phyloP scores from a whole-genome alignment of 2,329 filamentous ascomycete species.

The Trichoderma guizhouense region DNA sequence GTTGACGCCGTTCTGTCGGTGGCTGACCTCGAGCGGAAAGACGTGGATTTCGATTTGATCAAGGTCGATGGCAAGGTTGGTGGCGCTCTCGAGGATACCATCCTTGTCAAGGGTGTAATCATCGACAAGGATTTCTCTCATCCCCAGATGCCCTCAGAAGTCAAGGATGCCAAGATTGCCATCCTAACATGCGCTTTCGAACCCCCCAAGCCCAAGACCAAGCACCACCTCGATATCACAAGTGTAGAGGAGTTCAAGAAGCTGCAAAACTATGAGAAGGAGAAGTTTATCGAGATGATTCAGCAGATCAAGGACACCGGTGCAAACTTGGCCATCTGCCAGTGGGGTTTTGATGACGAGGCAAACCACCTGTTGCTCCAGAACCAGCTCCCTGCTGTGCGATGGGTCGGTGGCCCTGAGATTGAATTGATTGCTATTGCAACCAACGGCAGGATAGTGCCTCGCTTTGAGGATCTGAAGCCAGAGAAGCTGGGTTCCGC shows the following conservation, averaged over 20 bases:
- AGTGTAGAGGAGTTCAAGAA: conserved; percentile 98
- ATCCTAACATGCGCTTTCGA: conserved; percentile 98
- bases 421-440: conserved; percentile 98
- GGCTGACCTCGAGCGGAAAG: conserved; percentile 90
- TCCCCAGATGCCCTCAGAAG: conserved; percentile 96
- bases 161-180: conserved; percentile 91
- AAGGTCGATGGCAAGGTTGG: conserved; percentile 99
- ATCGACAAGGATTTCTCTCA: conserved; percentile 99
- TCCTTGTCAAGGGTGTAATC: conserved; percentile 96
- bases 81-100: conserved; percentile 84
- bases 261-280: conserved; percentile 89
- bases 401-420: conserved; percentile 97
- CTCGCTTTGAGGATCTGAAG: conserved; percentile 91
- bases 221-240: conserved; percentile 98
- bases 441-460: conserved; percentile 96
- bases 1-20: conserved; percentile 96
- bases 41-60: conserved; percentile 98
- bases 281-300: conserved; percentile 99
- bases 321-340: conserved; percentile 95
- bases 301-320: conserved; percentile 96
- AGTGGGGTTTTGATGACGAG: conserved; percentile 99
- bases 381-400: conserved; percentile 90
- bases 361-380: conserved; percentile 96
- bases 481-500: conserved; percentile 87
- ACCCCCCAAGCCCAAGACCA: conserved; percentile 98